Evolutionary conservation across 257 asterid species (phyloP).

Genomic region (Pogostemon cablin): DNA sequence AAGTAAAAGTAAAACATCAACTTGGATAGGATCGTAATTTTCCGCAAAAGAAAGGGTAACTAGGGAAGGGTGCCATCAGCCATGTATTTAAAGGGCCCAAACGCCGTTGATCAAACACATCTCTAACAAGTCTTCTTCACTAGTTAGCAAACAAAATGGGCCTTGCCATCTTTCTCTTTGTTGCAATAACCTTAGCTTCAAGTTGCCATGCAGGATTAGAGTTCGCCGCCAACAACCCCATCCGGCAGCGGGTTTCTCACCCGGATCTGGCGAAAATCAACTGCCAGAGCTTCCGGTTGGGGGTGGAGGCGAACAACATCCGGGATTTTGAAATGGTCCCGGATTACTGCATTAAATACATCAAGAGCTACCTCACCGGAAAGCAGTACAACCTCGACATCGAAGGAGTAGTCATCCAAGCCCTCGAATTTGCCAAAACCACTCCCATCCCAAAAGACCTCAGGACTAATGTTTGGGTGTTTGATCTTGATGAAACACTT

Average conservation of each 20-base stretch:
- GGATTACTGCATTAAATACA: slow-evolving; percentile 11
- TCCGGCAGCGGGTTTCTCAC: slow-evolving; percentile 3
- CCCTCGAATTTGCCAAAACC: neutral
- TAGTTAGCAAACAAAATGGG: neutral
- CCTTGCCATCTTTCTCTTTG: neutral
- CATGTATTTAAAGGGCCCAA: slow-evolving; percentile 1
- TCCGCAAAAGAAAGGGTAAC: neutral
- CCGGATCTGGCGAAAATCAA: neutral
- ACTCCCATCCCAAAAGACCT: neutral
- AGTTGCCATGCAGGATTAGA: neutral
- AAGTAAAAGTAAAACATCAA: no score
- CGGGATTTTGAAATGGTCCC: neutral
- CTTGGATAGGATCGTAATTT: neutral
- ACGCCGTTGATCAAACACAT: no score
- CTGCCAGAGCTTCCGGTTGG: slow-evolving; percentile 26
- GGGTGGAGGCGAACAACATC: slow-evolving; percentile 29
- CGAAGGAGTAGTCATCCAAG: neutral
- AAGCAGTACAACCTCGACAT: slow-evolving; percentile 30
- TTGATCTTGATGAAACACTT: slow-evolving; percentile 23
- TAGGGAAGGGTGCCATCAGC: neutral
- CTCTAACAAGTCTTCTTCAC: neutral
- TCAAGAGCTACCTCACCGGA: slow-evolving; percentile 10
- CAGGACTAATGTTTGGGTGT: neutral
- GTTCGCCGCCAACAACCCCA: slow-evolving; percentile 13
- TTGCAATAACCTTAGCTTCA: slow-evolving; percentile 7